phyloP scores from a whole-genome alignment of 768 basidiomycete species.

The Podaxis pistillaris region DNA sequence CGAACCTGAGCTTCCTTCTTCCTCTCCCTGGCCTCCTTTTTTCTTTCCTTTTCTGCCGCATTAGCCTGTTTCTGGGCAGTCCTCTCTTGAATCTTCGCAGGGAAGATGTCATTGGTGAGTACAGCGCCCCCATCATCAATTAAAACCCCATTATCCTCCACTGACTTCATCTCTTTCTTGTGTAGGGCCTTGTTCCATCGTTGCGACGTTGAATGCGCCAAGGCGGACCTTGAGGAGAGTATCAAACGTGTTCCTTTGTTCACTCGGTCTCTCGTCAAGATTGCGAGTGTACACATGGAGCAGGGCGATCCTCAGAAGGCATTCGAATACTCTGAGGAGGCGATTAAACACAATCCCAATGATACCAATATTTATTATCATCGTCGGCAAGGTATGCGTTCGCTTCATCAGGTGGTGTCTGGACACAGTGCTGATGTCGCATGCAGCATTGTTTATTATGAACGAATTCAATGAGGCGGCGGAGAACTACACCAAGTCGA shows the following conservation, averaged over 20 bases:
- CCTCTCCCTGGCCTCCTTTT: constrained; percentile 6
- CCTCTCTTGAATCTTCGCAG: background rate
- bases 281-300: constrained; percentile 97
- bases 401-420: constrained; percentile 2
- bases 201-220: constrained; percentile 80
- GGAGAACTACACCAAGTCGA: constrained; percentile 88
- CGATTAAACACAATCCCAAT: constrained; percentile 73
- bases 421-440: background rate
- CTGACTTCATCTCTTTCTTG: constrained; percentile 17
- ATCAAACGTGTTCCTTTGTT: constrained; percentile 62
- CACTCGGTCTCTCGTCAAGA: constrained; percentile 92
- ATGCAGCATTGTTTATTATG: constrained; percentile 89
- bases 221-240: constrained; percentile 63
- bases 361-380: constrained; percentile 99
- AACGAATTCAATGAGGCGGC: constrained; percentile 85
- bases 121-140: constrained; percentile 15
- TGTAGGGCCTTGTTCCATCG: constrained; percentile 44
- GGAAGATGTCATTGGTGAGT: constrained; percentile 12
- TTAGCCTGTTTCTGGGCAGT: constrained; percentile 7
- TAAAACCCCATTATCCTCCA: constrained; percentile 7
- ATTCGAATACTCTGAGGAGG: constrained; percentile 89
- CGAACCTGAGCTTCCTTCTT: constrained; percentile 16
- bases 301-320: constrained; percentile 78
- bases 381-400: constrained; percentile 81
- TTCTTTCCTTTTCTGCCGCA: constrained; percentile 13